These are phyloP conservation scores for Psophocarpus tetragonolobus DNA, from an alignment of 306 rosid species.

Conservation along the genomic window DNA sequence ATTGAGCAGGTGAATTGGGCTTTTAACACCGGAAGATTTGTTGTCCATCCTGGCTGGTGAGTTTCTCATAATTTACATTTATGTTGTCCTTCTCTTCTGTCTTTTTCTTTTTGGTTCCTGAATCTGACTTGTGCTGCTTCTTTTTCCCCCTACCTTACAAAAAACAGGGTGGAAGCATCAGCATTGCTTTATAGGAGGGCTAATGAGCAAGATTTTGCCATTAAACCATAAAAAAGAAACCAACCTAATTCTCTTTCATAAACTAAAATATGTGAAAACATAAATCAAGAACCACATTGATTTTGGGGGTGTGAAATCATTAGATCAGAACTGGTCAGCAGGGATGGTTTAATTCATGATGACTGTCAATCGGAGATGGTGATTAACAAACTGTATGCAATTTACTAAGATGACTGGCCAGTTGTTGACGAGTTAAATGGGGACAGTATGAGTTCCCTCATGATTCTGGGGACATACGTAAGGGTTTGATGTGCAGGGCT, in stretches of 20 bases:
- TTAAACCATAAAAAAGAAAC: conserved; percentile 58
- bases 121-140: conserved; percentile 38
- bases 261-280: conserved; percentile 56
- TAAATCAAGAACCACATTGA: conserved; percentile 44
- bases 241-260: conserved; percentile 43
- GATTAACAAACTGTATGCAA: conserved; percentile 1
- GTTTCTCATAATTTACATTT: conserved; percentile 25
- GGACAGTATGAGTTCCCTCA: not conserved
- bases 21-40: conserved; percentile 68
- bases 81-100: not conserved
- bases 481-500: conserved; percentile 20
- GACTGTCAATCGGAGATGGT: conserved; percentile 26
- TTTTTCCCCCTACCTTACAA: not conserved
- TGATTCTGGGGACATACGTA: conserved; percentile 1
- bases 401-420: conserved; percentile 16
- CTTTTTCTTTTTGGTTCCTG: not conserved
- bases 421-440: conserved; percentile 35
- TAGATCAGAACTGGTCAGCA: conserved; percentile 37
- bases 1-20: conserved; percentile 95
- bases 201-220: conserved; percentile 86
- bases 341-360: conserved; percentile 23
- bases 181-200: conserved; percentile 98
- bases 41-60: conserved; percentile 96
- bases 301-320: conserved; percentile 40
- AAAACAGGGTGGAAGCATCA: conserved; percentile 98